A percentile compares a stretch with the other conserved stretches of the same genome.
phyloP scores from a whole-genome alignment of 257 asterid species.

The Lycium barbarum region DNA sequence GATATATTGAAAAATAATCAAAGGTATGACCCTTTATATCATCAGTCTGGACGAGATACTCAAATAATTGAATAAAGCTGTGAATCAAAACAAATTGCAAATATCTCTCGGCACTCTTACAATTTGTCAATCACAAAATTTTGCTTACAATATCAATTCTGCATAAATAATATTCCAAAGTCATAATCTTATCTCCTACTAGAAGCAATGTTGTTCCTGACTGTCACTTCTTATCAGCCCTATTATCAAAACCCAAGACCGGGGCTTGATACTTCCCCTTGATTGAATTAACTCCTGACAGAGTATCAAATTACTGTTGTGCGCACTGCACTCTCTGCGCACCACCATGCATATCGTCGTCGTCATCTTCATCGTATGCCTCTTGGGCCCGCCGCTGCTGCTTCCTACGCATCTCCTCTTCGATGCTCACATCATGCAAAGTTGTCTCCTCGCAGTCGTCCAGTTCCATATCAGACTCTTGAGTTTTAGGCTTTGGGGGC shows the following conservation, averaged over 20 bases:
- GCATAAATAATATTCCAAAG: constrained; percentile 7
- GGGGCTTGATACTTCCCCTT: neutral
- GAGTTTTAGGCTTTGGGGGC: constrained; percentile 34
- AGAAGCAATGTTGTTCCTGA: constrained; percentile 17
- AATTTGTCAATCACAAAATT: neutral
- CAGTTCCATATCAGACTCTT: constrained; percentile 35
- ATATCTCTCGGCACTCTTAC: neutral
- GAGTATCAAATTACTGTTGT: constrained; percentile 26
- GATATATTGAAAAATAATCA: neutral
- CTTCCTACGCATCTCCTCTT: constrained; percentile 44
- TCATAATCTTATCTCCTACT: constrained; percentile 13
- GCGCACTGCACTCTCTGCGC: constrained; percentile 39
- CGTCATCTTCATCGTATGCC: constrained; percentile 35
- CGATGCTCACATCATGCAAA: constrained; percentile 41
- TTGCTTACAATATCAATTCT: neutral
- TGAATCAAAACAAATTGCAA: neutral
- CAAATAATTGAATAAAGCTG: neutral
- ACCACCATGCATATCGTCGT: constrained; percentile 39
- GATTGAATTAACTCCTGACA: neutral
- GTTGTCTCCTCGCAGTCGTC: constrained; percentile 45
- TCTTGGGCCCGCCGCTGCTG: constrained; percentile 38
- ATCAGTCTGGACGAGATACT: neutral
- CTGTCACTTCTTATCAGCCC: constrained; percentile 16
- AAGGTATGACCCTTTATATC: neutral
- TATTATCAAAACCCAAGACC: constrained; percentile 12